Percentiles rank a stretch among this genome's conserved stretches.
Conservation (phyloP, 2,329 filamentous ascomycete species). For the Botryotinia narcissicola region DNA sequence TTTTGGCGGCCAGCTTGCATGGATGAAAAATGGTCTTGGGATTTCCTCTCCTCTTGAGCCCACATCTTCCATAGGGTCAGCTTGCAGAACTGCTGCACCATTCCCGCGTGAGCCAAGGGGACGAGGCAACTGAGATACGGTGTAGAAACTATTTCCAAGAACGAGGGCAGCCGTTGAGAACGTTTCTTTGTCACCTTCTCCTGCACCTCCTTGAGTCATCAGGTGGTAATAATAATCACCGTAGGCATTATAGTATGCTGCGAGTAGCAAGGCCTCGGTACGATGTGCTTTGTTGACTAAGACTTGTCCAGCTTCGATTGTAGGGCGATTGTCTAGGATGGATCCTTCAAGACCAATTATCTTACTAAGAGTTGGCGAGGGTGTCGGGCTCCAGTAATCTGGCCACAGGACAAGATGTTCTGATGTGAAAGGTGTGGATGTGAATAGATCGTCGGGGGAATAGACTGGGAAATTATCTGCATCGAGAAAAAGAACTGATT, state of each 20-base stretch:
- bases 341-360: conserved; percentile 9
- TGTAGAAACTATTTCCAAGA: conserved; percentile 42
- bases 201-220: conserved; percentile 44
- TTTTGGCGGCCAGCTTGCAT: conserved; percentile 28
- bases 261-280: conserved; percentile 44
- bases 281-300: conserved; percentile 46
- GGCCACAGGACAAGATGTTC: conserved; percentile 47
- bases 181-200: conserved; percentile 52
- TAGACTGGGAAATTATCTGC: conserved; percentile 47
- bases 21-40: conserved; percentile 26
- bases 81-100: conserved; percentile 26
- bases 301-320: conserved; percentile 41
- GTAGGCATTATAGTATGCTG: conserved; percentile 50
- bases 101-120: conserved; percentile 18
- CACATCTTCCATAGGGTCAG: conserved; percentile 19
- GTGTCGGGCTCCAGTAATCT: conserved; percentile 46
- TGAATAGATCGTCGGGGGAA: conserved; percentile 44
- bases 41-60: neutral
- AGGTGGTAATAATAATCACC: conserved; percentile 33
- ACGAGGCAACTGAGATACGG: conserved; percentile 19
- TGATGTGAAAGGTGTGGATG: conserved; percentile 42
- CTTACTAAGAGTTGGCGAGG: conserved; percentile 34
- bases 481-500: conserved; percentile 50
- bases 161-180: conserved; percentile 47
- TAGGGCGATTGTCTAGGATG: conserved; percentile 37